Evolutionary conservation across 1,284 basidiomycete species (phyloP).

Genomic region (Megacollybia platyphylla): DNA sequence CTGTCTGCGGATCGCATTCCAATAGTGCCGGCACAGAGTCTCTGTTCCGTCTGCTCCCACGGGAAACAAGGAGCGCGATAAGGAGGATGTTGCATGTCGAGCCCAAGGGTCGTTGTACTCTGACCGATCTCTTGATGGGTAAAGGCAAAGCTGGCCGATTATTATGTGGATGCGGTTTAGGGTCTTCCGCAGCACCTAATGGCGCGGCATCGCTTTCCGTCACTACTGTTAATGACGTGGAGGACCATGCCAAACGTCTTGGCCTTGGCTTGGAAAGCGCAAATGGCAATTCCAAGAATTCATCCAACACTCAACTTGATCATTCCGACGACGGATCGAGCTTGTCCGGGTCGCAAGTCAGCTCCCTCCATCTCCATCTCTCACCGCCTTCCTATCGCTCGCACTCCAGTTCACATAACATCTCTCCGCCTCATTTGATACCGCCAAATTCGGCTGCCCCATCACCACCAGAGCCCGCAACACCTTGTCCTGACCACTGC

Average conservation of each 20-base stretch:
- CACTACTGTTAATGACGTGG: conserved; percentile 5
- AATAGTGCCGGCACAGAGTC: conserved; percentile 81
- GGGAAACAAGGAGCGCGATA: conserved; percentile 81
- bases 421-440: background rate
- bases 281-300: conserved; percentile 9
- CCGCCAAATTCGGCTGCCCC: background rate
- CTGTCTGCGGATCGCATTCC: background rate
- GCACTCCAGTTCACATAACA: background rate
- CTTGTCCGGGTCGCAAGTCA: background rate
- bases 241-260: conserved; percentile 1
- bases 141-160: conserved; percentile 62
- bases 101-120: conserved; percentile 79
- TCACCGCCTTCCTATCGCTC: background rate
- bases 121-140: conserved; percentile 87
- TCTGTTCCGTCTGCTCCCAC: conserved; percentile 93
- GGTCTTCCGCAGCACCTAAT: conserved; percentile 12
- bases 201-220: background rate
- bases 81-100: conserved; percentile 93
- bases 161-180: conserved; percentile 61
- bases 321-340: background rate
- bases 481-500: conserved; percentile 47
- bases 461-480: background rate
- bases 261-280: conserved; percentile 8
- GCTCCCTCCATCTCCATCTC: background rate
- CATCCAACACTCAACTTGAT: conserved; percentile 1